Percentiles rank a stretch among this genome's conserved stretches.
Evolutionary conservation across 2,329 filamentous ascomycete species (phyloP).

Genomic region (Coniochaeta ligniaria): DNA sequence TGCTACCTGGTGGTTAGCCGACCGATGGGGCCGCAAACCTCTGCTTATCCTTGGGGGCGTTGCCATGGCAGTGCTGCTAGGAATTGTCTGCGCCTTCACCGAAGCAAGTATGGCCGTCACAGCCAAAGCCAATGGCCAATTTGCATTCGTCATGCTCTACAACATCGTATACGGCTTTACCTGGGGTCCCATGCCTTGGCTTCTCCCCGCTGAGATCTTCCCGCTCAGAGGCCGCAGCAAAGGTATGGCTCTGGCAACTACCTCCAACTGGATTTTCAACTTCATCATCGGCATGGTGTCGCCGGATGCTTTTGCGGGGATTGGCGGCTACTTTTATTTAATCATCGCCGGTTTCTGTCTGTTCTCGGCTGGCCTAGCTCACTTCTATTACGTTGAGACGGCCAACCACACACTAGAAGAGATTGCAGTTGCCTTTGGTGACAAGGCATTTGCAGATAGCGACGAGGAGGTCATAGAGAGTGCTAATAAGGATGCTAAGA

Average conservation of each 20-base stretch:
- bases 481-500: not conserved
- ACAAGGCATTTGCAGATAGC: constrained; percentile 24
- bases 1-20: constrained; percentile 62
- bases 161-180: constrained; percentile 64
- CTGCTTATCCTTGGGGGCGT: constrained; percentile 59
- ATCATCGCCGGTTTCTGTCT: constrained; percentile 33
- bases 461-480: constrained; percentile 3
- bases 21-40: constrained; percentile 59
- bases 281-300: constrained; percentile 38
- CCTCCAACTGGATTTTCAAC: constrained; percentile 52
- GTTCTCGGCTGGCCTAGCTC: constrained; percentile 22
- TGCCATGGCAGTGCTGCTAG: constrained; percentile 60
- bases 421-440: constrained; percentile 32
- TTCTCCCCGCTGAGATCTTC: constrained; percentile 60
- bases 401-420: constrained; percentile 26
- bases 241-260: constrained; percentile 48
- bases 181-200: constrained; percentile 66
- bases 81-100: constrained; percentile 55
- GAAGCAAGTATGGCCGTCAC: constrained; percentile 28
- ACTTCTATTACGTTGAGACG: constrained; percentile 34
- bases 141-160: constrained; percentile 67
- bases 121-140: constrained; percentile 56
- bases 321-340: constrained; percentile 33
- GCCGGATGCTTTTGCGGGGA: constrained; percentile 30
- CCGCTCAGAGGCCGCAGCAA: constrained; percentile 47